These are phyloP conservation scores for Tagetes patula DNA, from an alignment of 129 eudicot species.

Conservation along the genomic window DNA sequence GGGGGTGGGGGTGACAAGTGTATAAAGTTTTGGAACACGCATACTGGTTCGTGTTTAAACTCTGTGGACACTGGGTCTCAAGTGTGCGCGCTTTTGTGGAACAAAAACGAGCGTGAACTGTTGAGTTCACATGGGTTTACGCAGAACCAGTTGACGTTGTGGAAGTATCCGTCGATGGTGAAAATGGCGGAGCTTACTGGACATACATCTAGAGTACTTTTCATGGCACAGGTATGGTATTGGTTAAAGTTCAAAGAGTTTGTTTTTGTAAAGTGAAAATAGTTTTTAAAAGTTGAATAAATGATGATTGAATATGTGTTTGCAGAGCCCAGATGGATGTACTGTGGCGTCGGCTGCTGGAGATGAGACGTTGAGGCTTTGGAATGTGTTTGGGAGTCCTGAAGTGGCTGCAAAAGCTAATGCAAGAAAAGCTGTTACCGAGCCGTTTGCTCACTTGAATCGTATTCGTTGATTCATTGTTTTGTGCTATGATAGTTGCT, in stretches of 20 bases:
- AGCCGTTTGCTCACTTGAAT: not conserved
- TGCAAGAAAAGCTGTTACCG: not conserved
- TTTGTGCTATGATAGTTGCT: too few species aligned
- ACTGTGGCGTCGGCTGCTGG: too few species aligned
- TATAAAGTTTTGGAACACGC: slow-evolving; percentile 95
- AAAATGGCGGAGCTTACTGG: slow-evolving; percentile 90
- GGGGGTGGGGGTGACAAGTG: slow-evolving; percentile 88
- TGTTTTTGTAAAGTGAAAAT: too few species aligned
- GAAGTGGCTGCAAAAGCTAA: not conserved
- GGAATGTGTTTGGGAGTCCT: too few species aligned
- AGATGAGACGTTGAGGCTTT: too few species aligned
- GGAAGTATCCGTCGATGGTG: slow-evolving; percentile 98
- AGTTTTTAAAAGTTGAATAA: too few species aligned
- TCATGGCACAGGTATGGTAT: slow-evolving; percentile 75
- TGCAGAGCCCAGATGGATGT: too few species aligned
- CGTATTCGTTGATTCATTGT: not conserved
- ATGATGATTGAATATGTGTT: too few species aligned
- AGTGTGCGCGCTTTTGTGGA: slow-evolving; percentile 85
- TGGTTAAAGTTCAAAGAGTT: too few species aligned
- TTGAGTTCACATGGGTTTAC: slow-evolving; percentile 90
- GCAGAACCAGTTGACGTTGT: slow-evolving; percentile 84
- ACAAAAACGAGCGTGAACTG: slow-evolving; percentile 79
- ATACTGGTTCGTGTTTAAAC: slow-evolving; percentile 88
- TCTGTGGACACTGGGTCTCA: slow-evolving; percentile 90
- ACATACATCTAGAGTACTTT: slow-evolving; percentile 85